A percentile compares a stretch with the other conserved stretches of the same genome.
These are phyloP conservation scores for Teratosphaeria nubilosa DNA, from an alignment of 2,329 filamentous ascomycete genomes.

Conservation along the genomic window DNA sequence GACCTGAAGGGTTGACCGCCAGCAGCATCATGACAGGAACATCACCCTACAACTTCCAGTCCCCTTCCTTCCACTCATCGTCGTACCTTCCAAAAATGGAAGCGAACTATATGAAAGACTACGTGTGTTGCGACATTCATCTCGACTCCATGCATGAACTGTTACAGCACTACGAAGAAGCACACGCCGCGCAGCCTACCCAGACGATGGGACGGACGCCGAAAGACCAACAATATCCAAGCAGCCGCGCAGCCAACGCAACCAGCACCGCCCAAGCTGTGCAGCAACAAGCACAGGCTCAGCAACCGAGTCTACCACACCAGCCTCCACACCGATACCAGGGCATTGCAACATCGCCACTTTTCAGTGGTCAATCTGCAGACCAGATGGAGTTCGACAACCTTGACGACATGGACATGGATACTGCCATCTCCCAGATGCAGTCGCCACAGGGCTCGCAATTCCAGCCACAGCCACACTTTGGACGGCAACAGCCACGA, in stretches of 20 bases:
- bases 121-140: constrained; percentile 84
- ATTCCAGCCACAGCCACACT: constrained; percentile 39
- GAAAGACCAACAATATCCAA: constrained; percentile 27
- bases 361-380: constrained; percentile 22
- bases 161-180: constrained; percentile 92
- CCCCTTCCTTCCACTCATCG: constrained; percentile 91
- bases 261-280: constrained; percentile 25
- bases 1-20: constrained; percentile 5
- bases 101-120: constrained; percentile 95
- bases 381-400: constrained; percentile 37
- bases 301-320: constrained; percentile 11
- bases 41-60: constrained; percentile 77
- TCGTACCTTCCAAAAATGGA: constrained; percentile 95
- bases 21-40: constrained; percentile 94
- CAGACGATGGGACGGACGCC: constrained; percentile 31
- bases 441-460: constrained; percentile 29
- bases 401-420: constrained; percentile 93
- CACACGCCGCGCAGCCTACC: constrained; percentile 57
- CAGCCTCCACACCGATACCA: constrained; percentile 1
- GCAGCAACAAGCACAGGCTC: constrained; percentile 23
- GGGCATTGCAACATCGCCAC: constrained; percentile 13
- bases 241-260: constrained; percentile 23
- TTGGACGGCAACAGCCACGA: constrained; percentile 45
- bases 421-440: constrained; percentile 52
- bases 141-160: constrained; percentile 89